Evolutionary conservation across 176 grass and related monocot species (phyloP), one percentile per base, ranked within the genome.

Genomic region (Hordeum marinum): DNA sequence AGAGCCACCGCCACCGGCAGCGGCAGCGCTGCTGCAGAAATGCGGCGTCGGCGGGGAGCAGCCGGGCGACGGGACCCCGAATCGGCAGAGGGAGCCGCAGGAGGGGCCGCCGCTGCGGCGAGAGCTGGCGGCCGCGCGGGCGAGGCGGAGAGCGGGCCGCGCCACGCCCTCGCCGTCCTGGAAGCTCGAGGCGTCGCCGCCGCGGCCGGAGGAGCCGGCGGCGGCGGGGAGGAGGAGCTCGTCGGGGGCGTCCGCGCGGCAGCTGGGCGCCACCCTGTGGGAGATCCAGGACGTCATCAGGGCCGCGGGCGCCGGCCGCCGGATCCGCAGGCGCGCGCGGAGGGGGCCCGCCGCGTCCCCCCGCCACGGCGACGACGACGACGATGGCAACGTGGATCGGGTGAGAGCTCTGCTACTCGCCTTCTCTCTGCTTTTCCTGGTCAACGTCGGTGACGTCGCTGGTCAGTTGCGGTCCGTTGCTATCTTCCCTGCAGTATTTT

Each of bases 241-340:
- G 64, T 80, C 92, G 43, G 77, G 81, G 29, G 85, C 89, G 7
- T 95, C 96, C 32, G 96, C 96, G 10, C 84, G 96, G 21, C 87
- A 98, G 89, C 91, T 98, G 18, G 96, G 96, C 48, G 96, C 96
- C 31, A 95, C 86, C 15, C 84, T 98, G 37, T 98, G 96, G 96
- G 96, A 95, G 93, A 98, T 98, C 86, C 96, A 96, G 78, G 89
- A 90, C 46, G 75, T 84, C 60, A 15, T 84, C 46, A 64, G 70
- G 37, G 81, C 52, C 12, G 76, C 85, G 11, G 68, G 89, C 61
- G 62, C 77, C 7, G 84, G 80, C 12, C 80, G 83, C 27, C 87
- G 86, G 83, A 82, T 85, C 90, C 85, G 96, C 21, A 86, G 83
- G 15, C 83, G 88, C 41, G 65, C 83, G 0, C 76, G 52, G 27